A percentile compares a stretch with the other conserved stretches of the same genome.
phyloP scores from a whole-genome alignment of 2,329 filamentous ascomycete genomes.

The Paecilomyces sp. region DNA sequence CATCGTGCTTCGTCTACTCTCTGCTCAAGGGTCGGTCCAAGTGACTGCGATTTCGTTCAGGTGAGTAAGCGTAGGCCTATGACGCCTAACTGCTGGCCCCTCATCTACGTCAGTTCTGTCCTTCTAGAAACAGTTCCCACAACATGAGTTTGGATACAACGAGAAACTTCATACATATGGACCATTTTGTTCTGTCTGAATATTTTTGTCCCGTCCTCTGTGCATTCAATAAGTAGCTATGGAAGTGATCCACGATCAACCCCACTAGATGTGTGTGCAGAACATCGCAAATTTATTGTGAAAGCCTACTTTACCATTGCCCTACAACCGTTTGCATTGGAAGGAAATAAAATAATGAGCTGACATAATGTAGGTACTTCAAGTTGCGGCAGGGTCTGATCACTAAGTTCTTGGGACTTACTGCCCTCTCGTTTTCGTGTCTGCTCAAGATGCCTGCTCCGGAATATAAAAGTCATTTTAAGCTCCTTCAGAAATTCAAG shows the following conservation, averaged over 20 bases:
- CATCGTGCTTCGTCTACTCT: constrained; percentile 23
- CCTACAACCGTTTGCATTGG: background rate
- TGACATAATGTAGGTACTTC: constrained; percentile 15
- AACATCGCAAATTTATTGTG: background rate
- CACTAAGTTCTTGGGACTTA: constrained; percentile 8
- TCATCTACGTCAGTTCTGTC: constrained; percentile 3
- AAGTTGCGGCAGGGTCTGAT: constrained; percentile 12
- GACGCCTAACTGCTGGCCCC: background rate
- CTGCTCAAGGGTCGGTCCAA: constrained; percentile 17
- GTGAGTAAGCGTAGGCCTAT: constrained; percentile 17
- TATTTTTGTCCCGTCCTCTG: background rate
- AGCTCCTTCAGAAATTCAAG: constrained; percentile 75
- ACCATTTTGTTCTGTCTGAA: background rate
- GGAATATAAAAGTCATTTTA: constrained; percentile 56
- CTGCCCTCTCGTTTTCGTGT: constrained; percentile 5
- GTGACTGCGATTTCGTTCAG: constrained; percentile 16
- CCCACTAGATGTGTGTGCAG: background rate
- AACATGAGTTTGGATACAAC: background rate
- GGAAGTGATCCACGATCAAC: background rate
- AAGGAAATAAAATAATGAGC: background rate
- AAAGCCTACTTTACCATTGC: background rate
- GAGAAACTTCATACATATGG: background rate
- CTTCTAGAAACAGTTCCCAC: background rate
- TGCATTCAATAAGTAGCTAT: background rate
- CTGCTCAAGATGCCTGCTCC: constrained; percentile 49